Base-by-base conservation (phyloP, 164 flowering plant genomes). In the Malania oleifera region DNA sequence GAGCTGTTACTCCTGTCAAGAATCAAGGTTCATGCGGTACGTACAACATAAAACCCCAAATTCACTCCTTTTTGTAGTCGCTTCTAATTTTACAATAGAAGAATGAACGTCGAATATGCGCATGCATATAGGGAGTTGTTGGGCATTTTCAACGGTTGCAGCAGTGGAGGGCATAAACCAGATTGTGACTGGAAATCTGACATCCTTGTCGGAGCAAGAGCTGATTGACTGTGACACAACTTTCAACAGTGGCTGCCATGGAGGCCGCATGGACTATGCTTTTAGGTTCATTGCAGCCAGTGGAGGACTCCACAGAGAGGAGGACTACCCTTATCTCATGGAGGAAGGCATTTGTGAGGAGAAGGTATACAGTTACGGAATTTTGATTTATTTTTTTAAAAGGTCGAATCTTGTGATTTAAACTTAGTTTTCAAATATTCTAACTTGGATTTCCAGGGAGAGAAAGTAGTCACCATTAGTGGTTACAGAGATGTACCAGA, bases 401-500 rank as follows among this genome's bases (percentile, higher is more conserved):
- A n/a, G n/a, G n/a, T n/a, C n/a, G n/a, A n/a, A n/a, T n/a, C n/a
- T n/a, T n/a, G n/a, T n/a, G n/a, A n/a, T 31, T 9, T 31, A 4
- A 31, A 4, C 35, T 31, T 31, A 31, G 9, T 31, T 31, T 4
- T 31, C 35, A 31, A 4, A 31, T 9, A 4, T 4, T 9, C 4
- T 31, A 9, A 14, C 39, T 55, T 2, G 27, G 9, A 24, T 27
- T 47, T 63, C 13, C 73, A 76, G 83, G 76, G 62, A 54, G 70
- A 67, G 35, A 68, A 67, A 25, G 63, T 70, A 2, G 79, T 80
- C 18, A 78, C 78, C 8, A 82, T 84, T 20, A 64, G 46, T 48
- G 84, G 87, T 1, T 74, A 82, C 56, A 66, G 75, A 52, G 95
- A 89, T 40, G 87, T 82, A 17, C 91, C 91, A 0, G 57, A 51